Percentiles rank a stretch among this genome's conserved stretches.
These are phyloP conservation scores for Cryptococcus wingfieldii DNA, from an alignment of 1,284 basidiomycete species.

Conservation along the genomic window DNA sequence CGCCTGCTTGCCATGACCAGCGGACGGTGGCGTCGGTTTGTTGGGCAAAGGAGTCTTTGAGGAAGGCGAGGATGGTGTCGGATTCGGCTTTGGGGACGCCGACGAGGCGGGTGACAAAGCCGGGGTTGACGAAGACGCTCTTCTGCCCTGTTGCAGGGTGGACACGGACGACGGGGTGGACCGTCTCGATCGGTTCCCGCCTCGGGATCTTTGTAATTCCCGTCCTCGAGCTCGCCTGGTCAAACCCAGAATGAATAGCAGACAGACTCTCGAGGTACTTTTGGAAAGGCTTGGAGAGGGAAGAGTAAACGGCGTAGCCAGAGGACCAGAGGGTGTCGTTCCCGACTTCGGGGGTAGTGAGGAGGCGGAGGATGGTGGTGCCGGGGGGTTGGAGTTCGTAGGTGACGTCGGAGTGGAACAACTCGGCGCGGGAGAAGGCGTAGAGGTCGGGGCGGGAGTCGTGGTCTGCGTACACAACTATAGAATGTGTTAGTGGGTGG, in stretches of 20 bases:
- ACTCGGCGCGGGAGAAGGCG: constrained; percentile 67
- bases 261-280: constrained; percentile 62
- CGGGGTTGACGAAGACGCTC: constrained; percentile 49
- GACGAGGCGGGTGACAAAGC: constrained; percentile 59
- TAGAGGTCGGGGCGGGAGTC: constrained; percentile 64
- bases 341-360: constrained; percentile 64
- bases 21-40: constrained; percentile 40
- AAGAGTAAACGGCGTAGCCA: constrained; percentile 62
- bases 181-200: constrained; percentile 65
- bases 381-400: constrained; percentile 81
- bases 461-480: constrained; percentile 53
- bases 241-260: constrained; percentile 64
- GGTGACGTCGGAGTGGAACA: constrained; percentile 74
- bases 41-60: constrained; percentile 62
- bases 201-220: constrained; percentile 60
- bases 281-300: constrained; percentile 63
- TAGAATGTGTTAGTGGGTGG: neutral
- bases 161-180: constrained; percentile 51
- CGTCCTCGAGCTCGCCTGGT: constrained; percentile 59
- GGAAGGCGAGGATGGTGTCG: constrained; percentile 63
- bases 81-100: constrained; percentile 75
- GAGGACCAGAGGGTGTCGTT: constrained; percentile 64
- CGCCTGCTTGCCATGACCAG: constrained; percentile 44
- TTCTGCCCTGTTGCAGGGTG: constrained; percentile 47
- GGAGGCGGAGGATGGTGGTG: constrained; percentile 76